phyloP scores from a whole-genome alignment of 2,329 filamentous ascomycete species.

The Rasamsonia emersonii region DNA sequence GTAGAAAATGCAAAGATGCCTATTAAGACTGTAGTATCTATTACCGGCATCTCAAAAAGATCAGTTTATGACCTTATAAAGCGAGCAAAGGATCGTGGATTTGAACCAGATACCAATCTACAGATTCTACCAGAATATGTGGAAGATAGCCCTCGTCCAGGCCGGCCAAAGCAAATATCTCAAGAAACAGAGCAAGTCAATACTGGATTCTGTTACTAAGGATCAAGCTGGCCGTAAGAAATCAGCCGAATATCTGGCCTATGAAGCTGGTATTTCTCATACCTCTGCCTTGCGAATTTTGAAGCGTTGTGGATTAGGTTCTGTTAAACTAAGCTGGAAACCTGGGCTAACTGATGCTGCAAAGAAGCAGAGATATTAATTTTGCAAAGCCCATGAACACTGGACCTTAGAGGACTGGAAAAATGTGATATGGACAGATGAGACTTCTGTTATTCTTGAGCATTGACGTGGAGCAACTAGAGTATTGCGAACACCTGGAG shows the following conservation, averaged over 20 bases:
- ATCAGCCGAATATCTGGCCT: constrained; percentile 9
- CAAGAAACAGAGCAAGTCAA: not conserved
- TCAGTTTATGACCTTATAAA: constrained; percentile 5
- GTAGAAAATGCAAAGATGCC: too few relatives aligned
- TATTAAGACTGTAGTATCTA: too few relatives aligned
- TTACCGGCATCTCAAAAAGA: too few relatives aligned
- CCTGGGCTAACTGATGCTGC: constrained; percentile 8
- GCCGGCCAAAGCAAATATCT: constrained; percentile 3
- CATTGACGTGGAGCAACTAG: constrained; percentile 5
- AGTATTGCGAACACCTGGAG: constrained; percentile 7
- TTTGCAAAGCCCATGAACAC: constrained; percentile 10
- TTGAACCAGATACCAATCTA: constrained; percentile 3
- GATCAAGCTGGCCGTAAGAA: constrained; percentile 9
- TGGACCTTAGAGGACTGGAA: constrained; percentile 16
- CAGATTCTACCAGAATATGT: constrained; percentile 9
- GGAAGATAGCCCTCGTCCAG: constrained; percentile 2
- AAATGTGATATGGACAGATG: constrained; percentile 15
- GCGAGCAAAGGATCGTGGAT: constrained; percentile 5
- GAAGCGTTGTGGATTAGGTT: constrained; percentile 5
- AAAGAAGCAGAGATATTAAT: constrained; percentile 7
- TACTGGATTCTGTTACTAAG: constrained; percentile 1
- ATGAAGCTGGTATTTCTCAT: constrained; percentile 5
- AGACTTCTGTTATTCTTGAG: constrained; percentile 12
- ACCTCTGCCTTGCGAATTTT: constrained; percentile 6
- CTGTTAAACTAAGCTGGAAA: constrained; percentile 12